Conservation (phyloP, 257 asterid species). For the Misopates orontium region DNA sequence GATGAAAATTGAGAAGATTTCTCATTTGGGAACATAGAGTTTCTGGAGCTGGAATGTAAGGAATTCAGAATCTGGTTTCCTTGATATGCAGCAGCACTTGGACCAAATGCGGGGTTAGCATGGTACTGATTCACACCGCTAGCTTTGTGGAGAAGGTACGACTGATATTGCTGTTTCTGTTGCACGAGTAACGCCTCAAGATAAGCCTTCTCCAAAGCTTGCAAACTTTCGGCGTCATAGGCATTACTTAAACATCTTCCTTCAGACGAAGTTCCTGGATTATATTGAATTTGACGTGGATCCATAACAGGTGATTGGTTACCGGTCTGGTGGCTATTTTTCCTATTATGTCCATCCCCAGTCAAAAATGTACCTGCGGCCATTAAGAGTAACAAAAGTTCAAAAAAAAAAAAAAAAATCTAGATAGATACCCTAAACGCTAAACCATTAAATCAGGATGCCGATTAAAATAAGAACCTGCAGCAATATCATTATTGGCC, state of each 20-base stretch:
- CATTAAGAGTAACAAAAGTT: no score
- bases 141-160: constrained; percentile 36
- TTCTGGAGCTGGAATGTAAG: constrained; percentile 40
- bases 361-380: constrained; percentile 48
- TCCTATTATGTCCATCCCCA: constrained; percentile 41
- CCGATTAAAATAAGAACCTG: constrained; percentile 25
- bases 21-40: constrained; percentile 45
- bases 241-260: constrained; percentile 39
- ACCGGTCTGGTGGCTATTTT: constrained; percentile 45
- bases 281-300: constrained; percentile 43
- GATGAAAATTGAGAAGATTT: constrained; percentile 36
- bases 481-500: constrained; percentile 23
- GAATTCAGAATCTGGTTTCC: constrained; percentile 36
- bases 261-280: constrained; percentile 42
- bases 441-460: background rate
- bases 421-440: no score
- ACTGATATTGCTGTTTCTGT: constrained; percentile 53
- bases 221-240: constrained; percentile 47
- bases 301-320: constrained; percentile 44
- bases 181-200: constrained; percentile 64
- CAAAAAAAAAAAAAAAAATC: no score
- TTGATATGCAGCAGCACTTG: constrained; percentile 33
- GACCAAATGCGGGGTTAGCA: constrained; percentile 36
- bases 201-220: constrained; percentile 64
- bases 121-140: constrained; percentile 41